phyloP scores from a whole-genome alignment of 139 green algal species.

The Desmodesmus armatus region DNA sequence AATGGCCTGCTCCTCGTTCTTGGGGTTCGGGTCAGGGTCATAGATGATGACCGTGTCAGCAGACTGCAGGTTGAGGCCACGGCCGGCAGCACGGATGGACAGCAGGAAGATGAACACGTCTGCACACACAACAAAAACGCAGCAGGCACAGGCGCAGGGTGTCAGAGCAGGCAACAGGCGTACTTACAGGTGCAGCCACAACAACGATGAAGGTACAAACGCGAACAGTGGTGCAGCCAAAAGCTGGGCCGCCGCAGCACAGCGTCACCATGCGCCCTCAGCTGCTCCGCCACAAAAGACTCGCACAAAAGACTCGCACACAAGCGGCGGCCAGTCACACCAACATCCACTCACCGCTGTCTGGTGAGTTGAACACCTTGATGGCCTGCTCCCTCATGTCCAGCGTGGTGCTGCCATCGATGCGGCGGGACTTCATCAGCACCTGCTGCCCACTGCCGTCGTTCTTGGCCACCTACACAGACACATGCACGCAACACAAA shows the following conservation, averaged over 20 bases:
- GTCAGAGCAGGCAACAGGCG: too few species aligned
- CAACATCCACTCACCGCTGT: slow-evolving; percentile 54
- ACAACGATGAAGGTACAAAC: too few species aligned
- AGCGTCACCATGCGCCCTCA: too few species aligned
- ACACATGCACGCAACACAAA: too few species aligned
- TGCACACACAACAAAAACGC: slow-evolving; percentile 33
- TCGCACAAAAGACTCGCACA: too few species aligned
- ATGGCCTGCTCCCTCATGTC: slow-evolving; percentile 88
- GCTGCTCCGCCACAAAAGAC: too few species aligned
- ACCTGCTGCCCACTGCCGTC: slow-evolving; percentile 33
- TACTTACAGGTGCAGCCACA: too few species aligned
- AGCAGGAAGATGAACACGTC: slow-evolving; percentile 97
- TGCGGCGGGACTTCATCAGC: slow-evolving; percentile 80
- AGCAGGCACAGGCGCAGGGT: not conserved
- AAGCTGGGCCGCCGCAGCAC: too few species aligned
- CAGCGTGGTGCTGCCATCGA: slow-evolving; percentile 84
- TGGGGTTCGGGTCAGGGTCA: slow-evolving; percentile 98
- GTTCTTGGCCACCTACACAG: slow-evolving; percentile 17
- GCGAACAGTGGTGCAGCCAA: too few species aligned
- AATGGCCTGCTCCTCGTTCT: slow-evolving; percentile 99
- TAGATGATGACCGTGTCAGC: slow-evolving; percentile 98
- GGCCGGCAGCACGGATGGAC: slow-evolving; percentile 93
- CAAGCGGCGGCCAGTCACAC: too few species aligned
- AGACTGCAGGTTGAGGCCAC: slow-evolving; percentile 95
- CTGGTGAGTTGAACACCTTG: slow-evolving; percentile 89